These are phyloP conservation scores for Corynespora cassiicola DNA, from an alignment of 2,329 filamentous ascomycete genomes.

Conservation along the genomic window DNA sequence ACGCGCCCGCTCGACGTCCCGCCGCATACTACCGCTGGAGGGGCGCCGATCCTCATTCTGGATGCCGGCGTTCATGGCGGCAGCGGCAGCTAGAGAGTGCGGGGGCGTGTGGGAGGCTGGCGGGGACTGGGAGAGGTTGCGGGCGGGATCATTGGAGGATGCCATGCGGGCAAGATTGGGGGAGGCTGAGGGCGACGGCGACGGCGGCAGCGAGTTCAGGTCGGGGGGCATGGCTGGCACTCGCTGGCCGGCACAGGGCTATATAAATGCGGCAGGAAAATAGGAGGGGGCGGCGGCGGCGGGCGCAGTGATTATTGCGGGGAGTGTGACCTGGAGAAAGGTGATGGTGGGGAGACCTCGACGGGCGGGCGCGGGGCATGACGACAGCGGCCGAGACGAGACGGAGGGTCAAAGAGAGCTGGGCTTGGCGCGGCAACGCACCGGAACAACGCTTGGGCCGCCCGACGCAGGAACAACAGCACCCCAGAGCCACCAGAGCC, in stretches of 20 bases:
- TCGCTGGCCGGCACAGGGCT: conserved; percentile 1
- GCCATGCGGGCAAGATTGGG: conserved; percentile 24
- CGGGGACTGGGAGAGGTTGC: conserved; percentile 54
- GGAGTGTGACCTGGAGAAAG: not conserved
- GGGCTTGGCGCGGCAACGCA: too few relatives aligned
- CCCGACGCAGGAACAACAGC: too few relatives aligned
- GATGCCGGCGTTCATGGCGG: conserved; percentile 78
- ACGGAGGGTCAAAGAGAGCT: not conserved
- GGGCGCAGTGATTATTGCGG: not conserved
- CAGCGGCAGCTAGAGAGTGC: conserved; percentile 76
- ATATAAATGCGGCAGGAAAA: not conserved
- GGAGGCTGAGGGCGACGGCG: conserved; percentile 47
- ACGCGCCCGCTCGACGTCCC: conserved; percentile 55
- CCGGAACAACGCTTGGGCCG: too few relatives aligned
- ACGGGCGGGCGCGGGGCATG: not conserved
- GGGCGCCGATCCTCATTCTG: conserved; percentile 65
- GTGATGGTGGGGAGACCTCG: conserved; percentile 3
- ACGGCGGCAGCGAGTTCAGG: conserved; percentile 65
- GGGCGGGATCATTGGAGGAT: conserved; percentile 46
- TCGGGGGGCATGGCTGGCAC: conserved; percentile 58
- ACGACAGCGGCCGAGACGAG: not conserved
- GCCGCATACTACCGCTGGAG: conserved; percentile 58
- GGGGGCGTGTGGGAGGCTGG: conserved; percentile 71
- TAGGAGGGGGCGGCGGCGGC: not conserved
- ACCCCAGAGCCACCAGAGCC: too few relatives aligned